Conservation (phyloP, 805 yeast genomes). For the Torulaspora quercuum region DNA sequence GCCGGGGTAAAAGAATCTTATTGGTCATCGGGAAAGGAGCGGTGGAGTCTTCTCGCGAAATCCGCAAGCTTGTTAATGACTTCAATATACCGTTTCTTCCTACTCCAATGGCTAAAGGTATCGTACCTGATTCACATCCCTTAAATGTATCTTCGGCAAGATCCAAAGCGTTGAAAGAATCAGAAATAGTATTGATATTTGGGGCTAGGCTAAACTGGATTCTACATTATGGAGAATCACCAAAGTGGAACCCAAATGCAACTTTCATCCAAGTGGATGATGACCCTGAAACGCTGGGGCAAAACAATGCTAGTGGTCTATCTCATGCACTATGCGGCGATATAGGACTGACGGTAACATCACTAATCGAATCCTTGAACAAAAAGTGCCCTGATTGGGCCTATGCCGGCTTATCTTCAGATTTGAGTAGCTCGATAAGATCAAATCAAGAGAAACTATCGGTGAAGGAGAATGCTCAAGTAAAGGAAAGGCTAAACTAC, state of each 20-base stretch:
- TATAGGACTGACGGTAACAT: conserved; percentile 40
- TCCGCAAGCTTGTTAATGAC: conserved; percentile 42
- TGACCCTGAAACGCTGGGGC: conserved; percentile 51
- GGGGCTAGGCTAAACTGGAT: conserved; percentile 77
- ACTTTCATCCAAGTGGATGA: conserved; percentile 57
- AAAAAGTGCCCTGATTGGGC: conserved; percentile 8
- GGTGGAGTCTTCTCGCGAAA: conserved; percentile 41
- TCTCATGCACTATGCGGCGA: conserved; percentile 56
- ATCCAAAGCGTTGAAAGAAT: conserved; percentile 51
- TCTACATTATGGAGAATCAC: conserved; percentile 59
- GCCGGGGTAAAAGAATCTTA: conserved; percentile 46
- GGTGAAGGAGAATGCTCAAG: conserved; percentile 33
- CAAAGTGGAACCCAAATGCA: conserved; percentile 47
- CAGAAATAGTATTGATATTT: conserved; percentile 57
- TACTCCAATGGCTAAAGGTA: conserved; percentile 79
- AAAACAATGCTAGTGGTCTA: conserved; percentile 38
- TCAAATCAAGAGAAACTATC: conserved; percentile 26
- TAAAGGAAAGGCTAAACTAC: conserved; percentile 40
- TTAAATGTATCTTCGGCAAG: conserved; percentile 61
- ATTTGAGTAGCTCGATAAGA: conserved; percentile 16
- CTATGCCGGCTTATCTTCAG: conserved; percentile 13
- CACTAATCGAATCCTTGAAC: conserved; percentile 34
- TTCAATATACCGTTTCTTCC: conserved; percentile 58
- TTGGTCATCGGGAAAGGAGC: conserved; percentile 67
- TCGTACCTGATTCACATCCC: conserved; percentile 47